A percentile compares a stretch with the other conserved stretches of the same genome.
Evolutionary conservation across 805 yeast species (phyloP).

Genomic region (Ogataea paraovalis): DNA sequence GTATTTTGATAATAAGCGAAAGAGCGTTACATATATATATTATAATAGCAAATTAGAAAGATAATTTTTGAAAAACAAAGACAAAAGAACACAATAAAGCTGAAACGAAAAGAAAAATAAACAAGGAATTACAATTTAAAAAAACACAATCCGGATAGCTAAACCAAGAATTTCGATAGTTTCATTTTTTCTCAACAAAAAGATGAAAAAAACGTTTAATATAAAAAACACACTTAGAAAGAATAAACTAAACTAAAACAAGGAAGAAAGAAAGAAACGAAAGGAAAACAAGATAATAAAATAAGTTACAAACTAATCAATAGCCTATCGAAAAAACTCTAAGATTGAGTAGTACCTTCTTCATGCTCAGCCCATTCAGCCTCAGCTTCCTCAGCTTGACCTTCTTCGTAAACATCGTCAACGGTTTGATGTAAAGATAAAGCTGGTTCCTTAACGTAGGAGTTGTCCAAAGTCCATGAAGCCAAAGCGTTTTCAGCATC

Average conservation of each 20-base stretch:
- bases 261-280: background rate
- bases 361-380: constrained; percentile 8
- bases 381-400: constrained; percentile 1
- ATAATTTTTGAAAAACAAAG: background rate
- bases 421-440: constrained; percentile 28
- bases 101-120: background rate
- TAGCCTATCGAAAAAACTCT: background rate
- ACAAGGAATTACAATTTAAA: background rate
- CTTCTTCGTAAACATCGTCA: constrained; percentile 1
- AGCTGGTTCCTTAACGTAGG: constrained; percentile 72
- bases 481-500: constrained; percentile 83
- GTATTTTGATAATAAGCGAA: background rate
- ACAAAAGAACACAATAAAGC: background rate
- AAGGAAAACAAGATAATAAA: too few relatives aligned
- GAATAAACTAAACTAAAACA: background rate
- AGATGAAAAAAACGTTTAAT: background rate
- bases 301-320: too few relatives aligned
- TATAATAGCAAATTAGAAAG: background rate
- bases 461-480: constrained; percentile 79
- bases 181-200: background rate
- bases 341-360: constrained; percentile 1
- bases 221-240: background rate
- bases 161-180: background rate
- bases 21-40: background rate
- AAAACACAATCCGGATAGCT: too few relatives aligned